Evolutionary conservation across 805 yeast species (phyloP).

Genomic region (Myxozyma udenii): DNA sequence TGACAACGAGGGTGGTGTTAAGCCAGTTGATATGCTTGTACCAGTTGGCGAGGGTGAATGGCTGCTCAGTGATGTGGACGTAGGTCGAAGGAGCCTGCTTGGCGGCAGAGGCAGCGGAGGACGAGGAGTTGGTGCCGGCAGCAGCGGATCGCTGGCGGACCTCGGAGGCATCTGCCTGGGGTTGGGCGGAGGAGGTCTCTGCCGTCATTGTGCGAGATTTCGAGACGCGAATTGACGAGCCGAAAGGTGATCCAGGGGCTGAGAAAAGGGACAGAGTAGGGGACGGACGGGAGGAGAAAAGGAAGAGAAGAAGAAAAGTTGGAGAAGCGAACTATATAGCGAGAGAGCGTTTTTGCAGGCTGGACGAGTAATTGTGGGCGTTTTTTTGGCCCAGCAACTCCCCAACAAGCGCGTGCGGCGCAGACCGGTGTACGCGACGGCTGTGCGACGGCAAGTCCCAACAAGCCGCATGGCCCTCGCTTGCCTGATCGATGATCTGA

Average conservation of each 20-base stretch:
- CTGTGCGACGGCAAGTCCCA: no score
- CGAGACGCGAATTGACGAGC: not conserved
- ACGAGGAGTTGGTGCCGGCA: slow-evolving; percentile 3
- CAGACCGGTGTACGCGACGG: no score
- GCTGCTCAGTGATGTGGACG: slow-evolving; percentile 64
- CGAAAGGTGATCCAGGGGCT: not conserved
- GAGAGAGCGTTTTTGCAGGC: no score
- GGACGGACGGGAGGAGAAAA: not conserved
- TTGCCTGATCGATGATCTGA: no score
- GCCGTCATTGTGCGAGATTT: slow-evolving; percentile 6
- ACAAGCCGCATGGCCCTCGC: no score
- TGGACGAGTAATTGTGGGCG: no score
- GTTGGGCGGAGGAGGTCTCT: slow-evolving; percentile 12
- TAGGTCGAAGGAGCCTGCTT: slow-evolving; percentile 13
- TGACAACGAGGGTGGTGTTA: slow-evolving; percentile 54
- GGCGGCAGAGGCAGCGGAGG: slow-evolving; percentile 7
- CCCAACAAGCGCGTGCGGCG: no score
- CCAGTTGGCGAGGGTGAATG: slow-evolving; percentile 73
- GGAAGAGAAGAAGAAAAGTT: not conserved
- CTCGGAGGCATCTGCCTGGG: not conserved
- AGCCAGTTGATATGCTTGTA: slow-evolving; percentile 73
- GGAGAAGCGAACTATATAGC: no score
- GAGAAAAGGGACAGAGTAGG: not conserved
- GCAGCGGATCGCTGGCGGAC: slow-evolving; percentile 8
- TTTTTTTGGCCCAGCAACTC: no score